These are phyloP conservation scores for Eucalyptus regnans DNA, from an alignment of 345 rosid genomes.

Conservation along the genomic window DNA sequence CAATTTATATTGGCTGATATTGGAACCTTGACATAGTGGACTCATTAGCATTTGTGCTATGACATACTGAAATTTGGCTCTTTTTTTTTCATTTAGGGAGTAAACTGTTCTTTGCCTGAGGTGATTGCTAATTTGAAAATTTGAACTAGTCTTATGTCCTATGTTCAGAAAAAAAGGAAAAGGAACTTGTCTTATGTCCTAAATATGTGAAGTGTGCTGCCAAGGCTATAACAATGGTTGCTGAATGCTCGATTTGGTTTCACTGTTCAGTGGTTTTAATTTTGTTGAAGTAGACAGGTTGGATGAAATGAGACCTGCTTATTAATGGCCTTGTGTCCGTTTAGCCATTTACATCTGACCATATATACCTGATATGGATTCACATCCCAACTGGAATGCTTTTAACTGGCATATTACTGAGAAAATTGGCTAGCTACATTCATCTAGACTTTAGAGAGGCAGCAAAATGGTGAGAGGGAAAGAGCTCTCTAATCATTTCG, in stretches of 20 bases:
- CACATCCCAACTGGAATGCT: neutral
- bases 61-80: neutral
- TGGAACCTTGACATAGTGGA: neutral
- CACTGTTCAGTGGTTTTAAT: neutral
- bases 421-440: neutral
- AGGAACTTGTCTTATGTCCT: neutral
- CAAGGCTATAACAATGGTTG: neutral
- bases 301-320: neutral
- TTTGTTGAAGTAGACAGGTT: neutral
- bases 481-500: neutral
- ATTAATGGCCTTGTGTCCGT: neutral
- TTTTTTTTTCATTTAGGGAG: neutral
- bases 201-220: neutral
- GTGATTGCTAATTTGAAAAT: neutral
- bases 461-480: neutral
- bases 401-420: neutral
- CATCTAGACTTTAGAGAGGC: neutral
- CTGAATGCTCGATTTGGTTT: neutral
- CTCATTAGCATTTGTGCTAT: neutral
- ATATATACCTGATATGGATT: neutral
- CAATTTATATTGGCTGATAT: neutral
- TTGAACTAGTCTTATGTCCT: neutral
- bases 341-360: neutral
- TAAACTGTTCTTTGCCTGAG: neutral
- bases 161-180: neutral